Evolutionary conservation across 2,329 filamentous ascomycete species (phyloP).

Genomic region (Domatiomyces catenatus): DNA sequence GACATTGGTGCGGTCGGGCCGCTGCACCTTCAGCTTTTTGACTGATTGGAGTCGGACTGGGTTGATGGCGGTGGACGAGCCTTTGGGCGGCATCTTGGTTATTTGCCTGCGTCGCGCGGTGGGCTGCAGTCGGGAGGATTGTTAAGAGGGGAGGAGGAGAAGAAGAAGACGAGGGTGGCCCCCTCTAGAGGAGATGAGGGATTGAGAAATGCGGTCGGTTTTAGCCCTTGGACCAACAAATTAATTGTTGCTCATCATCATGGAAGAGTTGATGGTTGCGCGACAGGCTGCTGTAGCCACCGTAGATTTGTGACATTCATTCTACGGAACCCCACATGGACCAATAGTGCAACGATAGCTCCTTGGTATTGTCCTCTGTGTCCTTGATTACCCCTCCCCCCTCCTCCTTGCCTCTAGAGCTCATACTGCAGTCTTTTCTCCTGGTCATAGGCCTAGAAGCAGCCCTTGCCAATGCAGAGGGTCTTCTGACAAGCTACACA

Average conservation of each 20-base stretch:
- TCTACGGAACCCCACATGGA: too few relatives aligned
- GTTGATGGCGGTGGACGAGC: constrained; percentile 29
- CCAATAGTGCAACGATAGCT: too few relatives aligned
- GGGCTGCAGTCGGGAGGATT: constrained; percentile 1
- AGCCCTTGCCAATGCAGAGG: too few relatives aligned
- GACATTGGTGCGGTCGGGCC: constrained; percentile 45
- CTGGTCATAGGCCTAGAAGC: too few relatives aligned
- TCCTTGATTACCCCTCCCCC: too few relatives aligned
- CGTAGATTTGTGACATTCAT: not conserved
- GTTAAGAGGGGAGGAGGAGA: not conserved
- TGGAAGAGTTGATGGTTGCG: not conserved
- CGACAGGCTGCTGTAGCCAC: not conserved
- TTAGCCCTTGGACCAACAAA: not conserved
- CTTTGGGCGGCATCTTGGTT: constrained; percentile 28
- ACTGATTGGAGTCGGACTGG: constrained; percentile 33
- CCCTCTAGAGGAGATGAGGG: not conserved
- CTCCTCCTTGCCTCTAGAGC: too few relatives aligned
- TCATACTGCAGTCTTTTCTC: too few relatives aligned
- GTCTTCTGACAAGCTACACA: too few relatives aligned
- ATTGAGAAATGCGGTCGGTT: not conserved
- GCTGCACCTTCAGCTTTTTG: constrained; percentile 44
- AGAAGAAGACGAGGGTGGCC: not conserved
- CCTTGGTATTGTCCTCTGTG: too few relatives aligned
- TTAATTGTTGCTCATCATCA: not conserved
- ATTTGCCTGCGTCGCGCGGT: too few relatives aligned